Percentiles rank a stretch among this genome's conserved stretches.
Evolutionary conservation across 306 rosid genomes (phyloP).

Genomic region (Sicyos edulis): DNA sequence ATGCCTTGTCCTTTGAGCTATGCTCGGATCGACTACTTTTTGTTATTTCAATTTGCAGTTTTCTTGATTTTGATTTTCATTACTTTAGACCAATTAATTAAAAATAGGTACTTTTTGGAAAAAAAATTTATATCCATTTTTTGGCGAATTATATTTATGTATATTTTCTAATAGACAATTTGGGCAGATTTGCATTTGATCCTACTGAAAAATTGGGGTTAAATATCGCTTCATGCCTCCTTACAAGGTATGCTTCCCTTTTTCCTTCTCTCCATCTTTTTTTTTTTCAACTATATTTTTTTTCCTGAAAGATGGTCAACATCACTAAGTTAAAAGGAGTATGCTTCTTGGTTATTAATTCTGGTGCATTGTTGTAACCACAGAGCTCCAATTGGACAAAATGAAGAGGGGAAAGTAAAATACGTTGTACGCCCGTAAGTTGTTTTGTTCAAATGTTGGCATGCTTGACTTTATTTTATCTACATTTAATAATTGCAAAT

Average conservation of each 20-base stretch:
- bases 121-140: too few relatives aligned
- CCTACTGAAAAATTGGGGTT: slow-evolving; percentile 69
- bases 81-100: slow-evolving; percentile 6
- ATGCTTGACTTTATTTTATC: slow-evolving; percentile 20
- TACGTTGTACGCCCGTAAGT: slow-evolving; percentile 86
- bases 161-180: neutral
- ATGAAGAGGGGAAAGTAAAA: slow-evolving; percentile 76
- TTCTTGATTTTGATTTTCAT: slow-evolving; percentile 5
- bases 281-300: neutral
- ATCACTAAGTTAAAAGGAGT: slow-evolving; percentile 11
- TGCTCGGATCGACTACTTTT: neutral
- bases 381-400: slow-evolving; percentile 79
- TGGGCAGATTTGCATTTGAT: slow-evolving; percentile 75
- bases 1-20: neutral
- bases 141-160: neutral
- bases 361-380: slow-evolving; percentile 20
- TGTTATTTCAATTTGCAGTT: neutral
- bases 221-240: slow-evolving; percentile 70
- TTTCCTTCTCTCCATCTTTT: neutral
- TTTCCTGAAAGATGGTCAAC: neutral
- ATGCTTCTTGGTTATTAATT: slow-evolving; percentile 10
- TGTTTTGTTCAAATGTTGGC: slow-evolving; percentile 21
- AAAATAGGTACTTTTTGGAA: neutral
- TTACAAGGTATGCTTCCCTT: slow-evolving; percentile 56
- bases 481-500: neutral